Base-by-base conservation (phyloP, 73 alveolate genomes). In the Paraurostyla sp. region DNA sequence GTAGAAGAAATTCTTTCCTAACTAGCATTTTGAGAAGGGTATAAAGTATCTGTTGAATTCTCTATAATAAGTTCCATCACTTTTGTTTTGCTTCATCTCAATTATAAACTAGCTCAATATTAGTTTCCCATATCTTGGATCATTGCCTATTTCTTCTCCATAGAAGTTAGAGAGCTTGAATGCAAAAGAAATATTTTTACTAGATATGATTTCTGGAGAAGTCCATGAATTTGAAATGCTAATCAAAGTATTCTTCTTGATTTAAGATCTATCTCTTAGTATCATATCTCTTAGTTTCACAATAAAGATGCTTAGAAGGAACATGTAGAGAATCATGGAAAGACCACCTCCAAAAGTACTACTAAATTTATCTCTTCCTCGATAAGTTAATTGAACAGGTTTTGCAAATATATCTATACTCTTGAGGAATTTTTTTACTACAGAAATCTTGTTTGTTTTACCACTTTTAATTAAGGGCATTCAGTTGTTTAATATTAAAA, bases 221-320 rank as follows among this genome's bases (percentile, higher is more conserved):
- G 58, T 9, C 16, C 40, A 69, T 6, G 57, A n/a, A 38, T 69
- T 69, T 11, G 57, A n/a, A 11, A 42, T 40, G 3, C 20, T 41
- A 69, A 69, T 38, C 3, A 69, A 25, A 9, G 85, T 36, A 40
- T 69, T 69, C 85, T 69, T 69, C 49, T 69, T 69, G 27, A 69
- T 69, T 36, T 69, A 25, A 41, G 85, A 22, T 42, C 40, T 30
- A 23, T 25, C 20, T 33, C 85, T 33, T 15, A 27, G 13, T 4
- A 69, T 23, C 58, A 69, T 36, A 27, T 40, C 62, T 2, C 49
- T 4, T 3, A 69, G 85, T 40, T 69, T 69, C 29, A n/a, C 29
- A 4, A 15, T 23, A 40, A 69, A 42, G 9, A 69, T 69, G 13
- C 58, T 40, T 7, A 69, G 27, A 13, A 69, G 15, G 13, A 42